Evolutionary conservation across 139 green algal species (phyloP).

Genomic region (Coelastrella sp.): DNA sequence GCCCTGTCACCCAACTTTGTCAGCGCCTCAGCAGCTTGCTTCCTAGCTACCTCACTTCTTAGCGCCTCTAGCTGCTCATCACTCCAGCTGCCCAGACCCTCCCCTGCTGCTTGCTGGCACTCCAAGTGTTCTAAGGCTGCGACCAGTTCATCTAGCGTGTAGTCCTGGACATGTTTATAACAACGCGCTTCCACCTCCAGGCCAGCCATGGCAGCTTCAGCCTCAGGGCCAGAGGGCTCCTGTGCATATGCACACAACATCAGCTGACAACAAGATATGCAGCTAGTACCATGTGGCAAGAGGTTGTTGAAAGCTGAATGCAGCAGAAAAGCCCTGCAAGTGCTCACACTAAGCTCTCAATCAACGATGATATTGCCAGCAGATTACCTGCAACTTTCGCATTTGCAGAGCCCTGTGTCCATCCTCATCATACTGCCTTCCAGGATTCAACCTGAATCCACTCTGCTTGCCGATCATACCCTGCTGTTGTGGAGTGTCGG

Average conservation of each 20-base stretch:
- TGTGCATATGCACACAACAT: neutral
- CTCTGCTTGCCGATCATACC: neutral
- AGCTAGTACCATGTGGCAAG: neutral
- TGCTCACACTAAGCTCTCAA: neutral
- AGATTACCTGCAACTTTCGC: conserved; percentile 29
- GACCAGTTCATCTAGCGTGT: conserved; percentile 35
- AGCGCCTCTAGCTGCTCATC: conserved; percentile 37
- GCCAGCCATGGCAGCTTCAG: conserved; percentile 45
- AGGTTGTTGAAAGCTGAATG: neutral
- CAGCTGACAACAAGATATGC: neutral
- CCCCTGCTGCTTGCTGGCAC: conserved; percentile 14
- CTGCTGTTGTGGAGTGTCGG: conserved; percentile 4
- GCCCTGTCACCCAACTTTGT: conserved; percentile 40
- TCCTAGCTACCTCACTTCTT: conserved; percentile 35
- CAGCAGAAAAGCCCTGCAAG: neutral
- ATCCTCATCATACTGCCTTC: neutral
- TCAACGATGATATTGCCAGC: neutral
- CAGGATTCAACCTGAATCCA: conserved; percentile 11
- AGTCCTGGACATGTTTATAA: conserved; percentile 48
- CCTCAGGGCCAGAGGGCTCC: conserved; percentile 42
- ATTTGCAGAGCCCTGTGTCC: conserved; percentile 21
- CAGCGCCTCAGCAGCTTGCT: conserved; percentile 36
- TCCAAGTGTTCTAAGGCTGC: conserved; percentile 42
- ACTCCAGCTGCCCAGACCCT: conserved; percentile 41
- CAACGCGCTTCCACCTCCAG: conserved; percentile 45